A percentile compares a stretch with the other conserved stretches of the same genome.
These are phyloP conservation scores for Chamaenerion angustifolium DNA, from an alignment of 345 rosid genomes.

Conservation along the genomic window DNA sequence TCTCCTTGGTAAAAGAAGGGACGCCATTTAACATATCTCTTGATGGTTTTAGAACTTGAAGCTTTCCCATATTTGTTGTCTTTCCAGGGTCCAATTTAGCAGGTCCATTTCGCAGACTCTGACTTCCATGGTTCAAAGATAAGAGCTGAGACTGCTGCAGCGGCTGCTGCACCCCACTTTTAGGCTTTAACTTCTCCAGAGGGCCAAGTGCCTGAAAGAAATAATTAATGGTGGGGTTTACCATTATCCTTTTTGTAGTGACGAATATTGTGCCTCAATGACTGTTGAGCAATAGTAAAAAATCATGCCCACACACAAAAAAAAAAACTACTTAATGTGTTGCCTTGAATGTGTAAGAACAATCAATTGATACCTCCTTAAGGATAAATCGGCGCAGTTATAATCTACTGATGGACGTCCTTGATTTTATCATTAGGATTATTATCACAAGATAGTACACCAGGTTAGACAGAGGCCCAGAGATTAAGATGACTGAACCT, in stretches of 20 bases:
- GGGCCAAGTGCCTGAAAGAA: constrained; percentile 21
- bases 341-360: neutral
- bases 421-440: too few species aligned
- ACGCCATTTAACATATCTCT: constrained; percentile 16
- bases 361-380: neutral
- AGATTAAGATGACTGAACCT: too few species aligned
- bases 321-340: neutral
- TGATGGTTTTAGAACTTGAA: constrained; percentile 29
- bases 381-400: neutral
- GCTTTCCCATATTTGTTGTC: constrained; percentile 20
- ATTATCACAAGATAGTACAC: too few species aligned
- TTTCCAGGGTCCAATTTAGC: constrained; percentile 21
- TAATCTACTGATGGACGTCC: too few species aligned
- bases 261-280: too few species aligned
- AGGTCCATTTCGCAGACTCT: constrained; percentile 18
- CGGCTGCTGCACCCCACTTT: constrained; percentile 15
- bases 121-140: constrained; percentile 9
- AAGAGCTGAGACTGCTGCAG: constrained; percentile 15
- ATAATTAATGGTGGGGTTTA: too few species aligned
- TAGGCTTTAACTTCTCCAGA: constrained; percentile 24
- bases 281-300: too few species aligned
- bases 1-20: constrained; percentile 17
- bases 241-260: too few species aligned
- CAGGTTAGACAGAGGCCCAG: too few species aligned
- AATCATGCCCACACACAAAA: too few species aligned